Evolutionary conservation across 768 basidiomycete genomes (phyloP), one percentile per base, ranked within the genome.

Genomic region (Thelephora ganbajun): DNA sequence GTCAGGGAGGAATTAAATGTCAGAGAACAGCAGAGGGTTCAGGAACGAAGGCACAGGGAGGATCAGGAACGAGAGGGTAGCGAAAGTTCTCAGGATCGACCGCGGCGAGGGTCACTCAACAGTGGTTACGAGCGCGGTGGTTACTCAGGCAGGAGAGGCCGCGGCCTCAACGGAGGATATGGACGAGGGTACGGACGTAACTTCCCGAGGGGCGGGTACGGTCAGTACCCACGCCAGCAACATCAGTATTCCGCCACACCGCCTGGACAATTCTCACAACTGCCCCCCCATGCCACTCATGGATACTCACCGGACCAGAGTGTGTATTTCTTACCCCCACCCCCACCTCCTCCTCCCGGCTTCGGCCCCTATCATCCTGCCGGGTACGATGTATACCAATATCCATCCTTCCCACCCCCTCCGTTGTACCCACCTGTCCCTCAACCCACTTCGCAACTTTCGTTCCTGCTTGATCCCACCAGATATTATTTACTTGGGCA

Each of bases 401-500:
- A 59, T 49, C 47, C 52, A 46, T 43, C 54, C 22, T 53, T 50
- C 6, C 59, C 61, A 23, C 54, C 61, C 34, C 57, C 65, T 9
- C 37, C 50, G 43, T n/a, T 66, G 62, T 37, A 68, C 62, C 33
- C 58, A 33, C 62, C 65, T 9, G 58, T 78, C 14, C 75, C 77
- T 2, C 60, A 68, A 16, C 74, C 79, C 3, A 47, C 69, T 41
- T 64, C 74, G 1, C 58, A 59, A 13, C 45, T 77, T 12, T 54
- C 70, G 4, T 80, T 76, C 65, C 71, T 77, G 1, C 59, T 86
- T 11, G 88, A 92, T 57, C 63, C 75, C 19, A 77, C 73, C 44
- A 63, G 79, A 44, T 82, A 72, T 56, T 79, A 74, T 59, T 67
- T 94, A 22, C 72, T 94, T 39, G 81, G 77, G 1, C 85, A 94